These are phyloP conservation scores for Capsaspora owczarzaki DNA, from an alignment of 78 protist genomes.

Conservation along the genomic window DNA sequence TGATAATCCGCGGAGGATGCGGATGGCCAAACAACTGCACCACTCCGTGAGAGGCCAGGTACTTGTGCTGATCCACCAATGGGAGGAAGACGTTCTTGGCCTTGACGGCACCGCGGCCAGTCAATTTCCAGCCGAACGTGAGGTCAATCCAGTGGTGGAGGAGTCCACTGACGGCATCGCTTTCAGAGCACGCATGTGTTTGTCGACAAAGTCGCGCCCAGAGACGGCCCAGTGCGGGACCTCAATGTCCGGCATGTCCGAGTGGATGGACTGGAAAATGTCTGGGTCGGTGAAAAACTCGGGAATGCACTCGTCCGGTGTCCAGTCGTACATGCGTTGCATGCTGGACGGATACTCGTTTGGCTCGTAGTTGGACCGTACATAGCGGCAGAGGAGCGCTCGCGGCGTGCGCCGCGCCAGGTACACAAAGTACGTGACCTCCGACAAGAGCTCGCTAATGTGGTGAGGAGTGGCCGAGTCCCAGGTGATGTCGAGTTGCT, in stretches of 20 bases:
- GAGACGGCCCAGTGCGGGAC: constrained; percentile 81
- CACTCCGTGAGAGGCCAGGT: constrained; percentile 17
- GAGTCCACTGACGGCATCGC: constrained; percentile 63
- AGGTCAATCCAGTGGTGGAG: constrained; percentile 96
- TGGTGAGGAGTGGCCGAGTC: constrained; percentile 44
- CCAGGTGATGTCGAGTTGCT: constrained; percentile 63
- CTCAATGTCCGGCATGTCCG: constrained; percentile 63
- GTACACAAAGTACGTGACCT: constrained; percentile 59
- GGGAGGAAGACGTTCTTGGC: constrained; percentile 82
- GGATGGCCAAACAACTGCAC: constrained; percentile 38
- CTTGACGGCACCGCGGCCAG: constrained; percentile 68
- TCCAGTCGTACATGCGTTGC: constrained; percentile 56
- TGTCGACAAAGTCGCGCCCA: constrained; percentile 61
- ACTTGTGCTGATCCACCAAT: constrained; percentile 71
- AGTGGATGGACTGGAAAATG: constrained; percentile 55
- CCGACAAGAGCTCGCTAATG: constrained; percentile 61
- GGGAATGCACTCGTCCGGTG: constrained; percentile 84
- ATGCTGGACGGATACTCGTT: constrained; percentile 66
- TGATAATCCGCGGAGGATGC: constrained; percentile 25
- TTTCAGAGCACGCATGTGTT: constrained; percentile 79
- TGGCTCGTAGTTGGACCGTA: constrained; percentile 65
- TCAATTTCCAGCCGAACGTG: constrained; percentile 92
- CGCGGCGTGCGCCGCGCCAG: constrained; percentile 70
- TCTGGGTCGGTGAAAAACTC: constrained; percentile 66
- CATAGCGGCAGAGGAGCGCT: constrained; percentile 47